Evolutionary conservation across 345 rosid species (phyloP).

Genomic region (Heritiera fomes): DNA sequence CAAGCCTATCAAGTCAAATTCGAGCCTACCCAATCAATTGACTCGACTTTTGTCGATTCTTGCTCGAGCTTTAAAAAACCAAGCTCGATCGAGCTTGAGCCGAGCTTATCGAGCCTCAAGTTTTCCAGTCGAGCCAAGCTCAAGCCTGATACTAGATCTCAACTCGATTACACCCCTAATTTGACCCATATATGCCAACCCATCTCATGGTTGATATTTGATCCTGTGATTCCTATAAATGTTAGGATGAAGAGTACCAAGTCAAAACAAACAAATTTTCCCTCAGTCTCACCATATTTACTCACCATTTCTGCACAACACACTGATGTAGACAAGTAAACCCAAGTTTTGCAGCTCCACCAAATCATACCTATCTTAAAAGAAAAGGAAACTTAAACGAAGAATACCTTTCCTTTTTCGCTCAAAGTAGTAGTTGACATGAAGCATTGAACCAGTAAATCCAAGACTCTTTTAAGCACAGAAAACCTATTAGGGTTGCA

Average conservation of each 20-base stretch:
- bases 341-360: background rate
- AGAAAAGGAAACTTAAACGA: background rate
- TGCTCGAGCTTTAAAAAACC: no score
- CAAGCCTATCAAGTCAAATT: no score
- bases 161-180: background rate
- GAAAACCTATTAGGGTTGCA: background rate
- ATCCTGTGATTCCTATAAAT: background rate
- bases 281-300: background rate
- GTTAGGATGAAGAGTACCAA: background rate
- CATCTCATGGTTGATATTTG: background rate
- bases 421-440: background rate
- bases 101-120: no score
- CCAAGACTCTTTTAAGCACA: constrained; percentile 1
- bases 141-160: no score
- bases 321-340: background rate
- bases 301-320: background rate
- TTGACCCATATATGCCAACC: background rate
- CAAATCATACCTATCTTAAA: background rate
- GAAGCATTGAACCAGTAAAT: background rate
- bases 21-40: no score
- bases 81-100: no score
- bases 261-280: background rate
- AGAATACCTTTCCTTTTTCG: background rate
- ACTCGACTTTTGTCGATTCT: no score
- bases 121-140: no score